These are phyloP conservation scores for Potentilla sterilis DNA, from an alignment of 306 rosid species.

Conservation along the genomic window DNA sequence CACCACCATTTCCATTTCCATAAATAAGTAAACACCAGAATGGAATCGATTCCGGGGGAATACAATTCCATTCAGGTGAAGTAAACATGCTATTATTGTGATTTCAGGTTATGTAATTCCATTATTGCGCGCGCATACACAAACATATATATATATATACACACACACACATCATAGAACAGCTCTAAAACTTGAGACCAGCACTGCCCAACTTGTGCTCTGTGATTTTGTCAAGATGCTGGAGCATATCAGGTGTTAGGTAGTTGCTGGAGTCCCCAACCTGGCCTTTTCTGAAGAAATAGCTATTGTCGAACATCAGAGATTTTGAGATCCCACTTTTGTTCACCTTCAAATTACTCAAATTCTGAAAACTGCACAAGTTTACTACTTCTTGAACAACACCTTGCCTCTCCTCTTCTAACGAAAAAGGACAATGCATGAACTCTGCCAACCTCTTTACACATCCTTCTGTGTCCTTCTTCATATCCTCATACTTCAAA, in stretches of 20 bases:
- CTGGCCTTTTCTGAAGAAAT: constrained; percentile 20
- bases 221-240: constrained; percentile 12
- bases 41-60: too few species aligned
- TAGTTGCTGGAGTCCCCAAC: constrained; percentile 22
- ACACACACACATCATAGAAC: background rate
- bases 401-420: constrained; percentile 40
- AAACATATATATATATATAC: too few species aligned
- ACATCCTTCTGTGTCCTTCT: constrained; percentile 11
- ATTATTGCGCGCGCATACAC: too few species aligned
- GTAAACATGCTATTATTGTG: too few species aligned
- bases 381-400: constrained; percentile 30
- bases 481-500: constrained; percentile 51
- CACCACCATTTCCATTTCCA: too few species aligned
- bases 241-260: constrained; percentile 16
- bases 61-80: too few species aligned
- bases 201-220: background rate
- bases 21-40: too few species aligned
- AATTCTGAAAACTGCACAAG: constrained; percentile 43
- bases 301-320: background rate
- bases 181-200: constrained; percentile 1
- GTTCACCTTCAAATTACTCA: constrained; percentile 48
- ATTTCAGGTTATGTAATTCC: too few species aligned
- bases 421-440: constrained; percentile 39
- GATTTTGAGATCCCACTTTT: background rate
- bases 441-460: constrained; percentile 42